Base-by-base conservation (phyloP, 1,139 yeast genomes). In the Blastobotrys petasosporus region DNA sequence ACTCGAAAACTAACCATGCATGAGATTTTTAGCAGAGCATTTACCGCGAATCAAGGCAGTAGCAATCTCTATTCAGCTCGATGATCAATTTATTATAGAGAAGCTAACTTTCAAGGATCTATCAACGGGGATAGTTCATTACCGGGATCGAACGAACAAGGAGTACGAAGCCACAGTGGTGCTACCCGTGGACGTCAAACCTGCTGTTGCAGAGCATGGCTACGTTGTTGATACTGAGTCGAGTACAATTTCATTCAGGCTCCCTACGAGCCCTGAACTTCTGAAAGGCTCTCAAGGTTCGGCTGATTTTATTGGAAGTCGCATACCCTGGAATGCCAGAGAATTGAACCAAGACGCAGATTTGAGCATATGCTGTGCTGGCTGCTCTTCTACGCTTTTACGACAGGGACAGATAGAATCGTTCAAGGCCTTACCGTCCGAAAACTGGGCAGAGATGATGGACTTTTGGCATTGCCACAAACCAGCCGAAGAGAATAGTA, bases 391-490 rank as follows among this genome's bases (percentile, higher is more conserved):
- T 4, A 15, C 13, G 7, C 28, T 56, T 9, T 33, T 48, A 12
- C 39, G 37, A 28, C 31, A 51, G 29, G 32, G 43, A 10, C 40
- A 42, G 11, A 48, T 56, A 15, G 31, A 29, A 3, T 42, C 45
- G 2, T 64, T 65, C 65, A 63, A 61, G 42, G 85, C 86, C 39
- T 76, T 90, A 81, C 98, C 98, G 0, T 84, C 95, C 1, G 97
- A 88, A 57, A 71, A 80, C 46, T 92, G 98, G 98, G 79, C 85
- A 10, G 98, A 92, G 61, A 71, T 92, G 76, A 85, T 92, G 95
- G 50, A 92, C 51, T 85, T 84, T 54, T 92, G 98, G 98, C 97
- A 92, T 63, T 92, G 98, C 61, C 97, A 92, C 62, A 88, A 88
- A 60, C 97, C 98, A 0, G 69, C 70, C 28, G 56, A 56, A 17